A percentile compares a stretch with the other conserved stretches of the same genome.
Evolutionary conservation across 352 stramenopile species (phyloP).

Genomic region (Thraustotheca clavata): DNA sequence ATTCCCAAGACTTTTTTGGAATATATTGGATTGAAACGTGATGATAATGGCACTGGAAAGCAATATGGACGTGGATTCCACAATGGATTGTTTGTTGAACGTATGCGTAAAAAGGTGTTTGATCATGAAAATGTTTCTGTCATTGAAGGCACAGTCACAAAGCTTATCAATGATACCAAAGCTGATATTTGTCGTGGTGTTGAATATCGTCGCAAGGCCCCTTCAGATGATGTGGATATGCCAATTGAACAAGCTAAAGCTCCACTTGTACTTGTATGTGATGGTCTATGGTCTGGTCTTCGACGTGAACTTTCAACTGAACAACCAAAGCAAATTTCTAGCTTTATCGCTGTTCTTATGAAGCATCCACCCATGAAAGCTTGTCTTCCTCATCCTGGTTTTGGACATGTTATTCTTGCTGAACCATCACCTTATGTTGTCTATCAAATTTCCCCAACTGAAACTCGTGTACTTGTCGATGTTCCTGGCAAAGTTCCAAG

Average conservation of each 20-base stretch:
- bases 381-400: constrained; percentile 31
- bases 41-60: constrained; percentile 16
- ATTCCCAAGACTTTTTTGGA: constrained; percentile 26
- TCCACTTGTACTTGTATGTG: constrained; percentile 31
- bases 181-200: constrained; percentile 9
- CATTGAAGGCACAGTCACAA: constrained; percentile 28
- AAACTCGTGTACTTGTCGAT: constrained; percentile 39
- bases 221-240: constrained; percentile 16
- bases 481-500: constrained; percentile 28
- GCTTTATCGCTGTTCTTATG: constrained; percentile 35
- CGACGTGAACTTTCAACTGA: constrained; percentile 22
- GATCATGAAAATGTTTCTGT: constrained; percentile 28
- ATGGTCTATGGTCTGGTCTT: constrained; percentile 33
- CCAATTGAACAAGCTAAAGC: constrained; percentile 16
- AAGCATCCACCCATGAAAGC: constrained; percentile 28
- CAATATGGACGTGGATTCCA: constrained; percentile 30
- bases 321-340: constrained; percentile 28
- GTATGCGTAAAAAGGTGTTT: constrained; percentile 25
- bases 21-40: constrained; percentile 26
- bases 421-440: constrained; percentile 26
- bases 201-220: constrained; percentile 11
- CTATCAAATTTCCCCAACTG: constrained; percentile 33
- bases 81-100: constrained; percentile 35
- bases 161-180: constrained; percentile 4
- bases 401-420: constrained; percentile 36